Percentiles rank a stretch among this genome's conserved stretches.
Evolutionary conservation across 345 rosid species (phyloP).

Genomic region (Luvunga scandens): DNA sequence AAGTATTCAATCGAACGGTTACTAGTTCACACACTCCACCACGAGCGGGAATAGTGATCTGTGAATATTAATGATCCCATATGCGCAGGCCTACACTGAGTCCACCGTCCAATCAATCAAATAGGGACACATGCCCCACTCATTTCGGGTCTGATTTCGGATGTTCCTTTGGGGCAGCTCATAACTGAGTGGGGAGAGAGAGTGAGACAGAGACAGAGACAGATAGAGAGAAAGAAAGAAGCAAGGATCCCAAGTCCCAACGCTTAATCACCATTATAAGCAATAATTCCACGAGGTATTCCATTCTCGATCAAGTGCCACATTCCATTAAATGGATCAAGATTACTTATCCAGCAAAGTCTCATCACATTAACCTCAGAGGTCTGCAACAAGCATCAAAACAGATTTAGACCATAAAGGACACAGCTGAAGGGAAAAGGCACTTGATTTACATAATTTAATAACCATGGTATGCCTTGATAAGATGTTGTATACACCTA

Average conservation of each 20-base stretch:
- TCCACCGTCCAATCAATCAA: too few species aligned
- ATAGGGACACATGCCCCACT: too few species aligned
- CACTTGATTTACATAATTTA: not conserved
- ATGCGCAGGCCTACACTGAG: too few species aligned
- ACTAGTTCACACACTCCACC: too few species aligned
- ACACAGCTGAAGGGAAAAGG: not conserved
- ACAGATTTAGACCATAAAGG: not conserved
- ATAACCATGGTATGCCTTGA: not conserved
- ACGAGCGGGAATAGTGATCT: too few species aligned
- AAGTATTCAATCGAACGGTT: too few species aligned
- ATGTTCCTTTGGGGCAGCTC: too few species aligned
- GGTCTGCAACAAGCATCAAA: constrained; percentile 32
- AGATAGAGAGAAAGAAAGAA: not conserved
- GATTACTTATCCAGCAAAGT: constrained; percentile 82
- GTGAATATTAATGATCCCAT: too few species aligned
- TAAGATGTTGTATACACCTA: not conserved
- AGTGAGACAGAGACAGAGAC: too few species aligned
- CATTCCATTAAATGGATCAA: constrained; percentile 83
- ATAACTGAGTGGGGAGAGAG: too few species aligned
- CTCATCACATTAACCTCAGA: too few species aligned
- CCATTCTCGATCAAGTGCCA: constrained; percentile 92
- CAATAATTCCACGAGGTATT: constrained; percentile 76
- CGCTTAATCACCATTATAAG: constrained; percentile 71
- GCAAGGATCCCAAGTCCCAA: not conserved
- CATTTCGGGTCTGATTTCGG: too few species aligned